These are phyloP conservation scores for Mollisia scopiformis DNA, from an alignment of 2,329 filamentous ascomycete genomes.

Conservation along the genomic window DNA sequence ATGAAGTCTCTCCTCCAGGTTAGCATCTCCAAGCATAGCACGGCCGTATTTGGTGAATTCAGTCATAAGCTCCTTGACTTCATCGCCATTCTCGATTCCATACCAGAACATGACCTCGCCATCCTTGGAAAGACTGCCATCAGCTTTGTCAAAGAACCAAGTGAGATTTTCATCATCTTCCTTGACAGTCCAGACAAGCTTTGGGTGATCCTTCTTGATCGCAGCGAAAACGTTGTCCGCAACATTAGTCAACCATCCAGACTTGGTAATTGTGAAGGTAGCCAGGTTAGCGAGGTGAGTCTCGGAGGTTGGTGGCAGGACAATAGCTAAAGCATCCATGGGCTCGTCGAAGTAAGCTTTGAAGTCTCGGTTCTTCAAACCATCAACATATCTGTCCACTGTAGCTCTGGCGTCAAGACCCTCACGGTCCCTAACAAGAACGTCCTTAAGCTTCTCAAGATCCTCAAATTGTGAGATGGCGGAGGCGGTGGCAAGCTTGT, in stretches of 20 bases:
- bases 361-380: constrained; percentile 77
- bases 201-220: constrained; percentile 91
- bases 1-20: constrained; percentile 83
- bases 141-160: constrained; percentile 98
- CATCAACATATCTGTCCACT: constrained; percentile 84
- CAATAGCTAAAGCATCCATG: constrained; percentile 90
- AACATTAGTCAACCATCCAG: constrained; percentile 92
- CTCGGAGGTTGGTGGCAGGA: constrained; percentile 72
- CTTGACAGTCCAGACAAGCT: constrained; percentile 94
- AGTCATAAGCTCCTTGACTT: constrained; percentile 81
- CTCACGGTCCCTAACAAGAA: constrained; percentile 80
- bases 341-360: constrained; percentile 93
- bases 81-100: constrained; percentile 72
- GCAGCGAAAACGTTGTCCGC: constrained; percentile 93
- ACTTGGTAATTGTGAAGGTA: constrained; percentile 90
- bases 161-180: constrained; percentile 95
- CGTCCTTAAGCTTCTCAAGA: constrained; percentile 75
- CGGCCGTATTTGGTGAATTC: constrained; percentile 84
- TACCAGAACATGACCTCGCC: constrained; percentile 97
- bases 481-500: constrained; percentile 79
- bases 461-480: constrained; percentile 77
- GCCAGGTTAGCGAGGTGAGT: constrained; percentile 79
- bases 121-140: constrained; percentile 83
- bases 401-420: constrained; percentile 80
- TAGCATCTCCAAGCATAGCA: constrained; percentile 86